Conservation (phyloP, 2,329 filamentous ascomycete species). For the Rutstroemia sp. region DNA sequence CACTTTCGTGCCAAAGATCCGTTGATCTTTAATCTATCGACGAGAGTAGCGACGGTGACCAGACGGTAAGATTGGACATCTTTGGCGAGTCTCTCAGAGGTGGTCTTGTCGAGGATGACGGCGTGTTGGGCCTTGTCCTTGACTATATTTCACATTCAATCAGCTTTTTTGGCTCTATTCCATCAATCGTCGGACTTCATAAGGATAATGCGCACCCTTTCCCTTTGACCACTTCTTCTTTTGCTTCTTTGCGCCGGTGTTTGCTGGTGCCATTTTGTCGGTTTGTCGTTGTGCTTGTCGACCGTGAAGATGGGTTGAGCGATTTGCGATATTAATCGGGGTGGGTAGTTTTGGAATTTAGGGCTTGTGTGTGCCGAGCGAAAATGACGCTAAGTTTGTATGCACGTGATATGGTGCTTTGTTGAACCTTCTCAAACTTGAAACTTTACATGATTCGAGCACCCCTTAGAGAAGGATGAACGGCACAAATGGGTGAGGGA, state of each 20-base stretch:
- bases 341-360: constrained; percentile 9
- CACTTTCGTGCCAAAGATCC: constrained; percentile 89
- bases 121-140: constrained; percentile 99
- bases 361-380: constrained; percentile 11
- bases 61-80: constrained; percentile 99
- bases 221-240: constrained; percentile 64
- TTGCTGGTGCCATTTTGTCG: constrained; percentile 38
- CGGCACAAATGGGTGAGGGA: too few species aligned
- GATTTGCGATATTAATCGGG: constrained; percentile 2
- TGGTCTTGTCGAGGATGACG: constrained; percentile 97
- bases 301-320: constrained; percentile 3
- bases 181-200: not conserved
- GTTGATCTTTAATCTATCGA: constrained; percentile 99
- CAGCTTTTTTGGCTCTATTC: not conserved
- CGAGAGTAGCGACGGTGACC: constrained; percentile 95
- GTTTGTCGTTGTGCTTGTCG: constrained; percentile 11
- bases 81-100: constrained; percentile 98
- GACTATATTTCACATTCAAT: constrained; percentile 49
- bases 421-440: not conserved
- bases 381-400: constrained; percentile 1
- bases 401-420: not conserved
- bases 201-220: constrained; percentile 39
- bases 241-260: constrained; percentile 68
- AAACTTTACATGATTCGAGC: not conserved
- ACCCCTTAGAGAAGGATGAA: too few species aligned